Conservation (phyloP, 495 filamentous ascomycete species). For the Podospora fimiseda region DNA sequence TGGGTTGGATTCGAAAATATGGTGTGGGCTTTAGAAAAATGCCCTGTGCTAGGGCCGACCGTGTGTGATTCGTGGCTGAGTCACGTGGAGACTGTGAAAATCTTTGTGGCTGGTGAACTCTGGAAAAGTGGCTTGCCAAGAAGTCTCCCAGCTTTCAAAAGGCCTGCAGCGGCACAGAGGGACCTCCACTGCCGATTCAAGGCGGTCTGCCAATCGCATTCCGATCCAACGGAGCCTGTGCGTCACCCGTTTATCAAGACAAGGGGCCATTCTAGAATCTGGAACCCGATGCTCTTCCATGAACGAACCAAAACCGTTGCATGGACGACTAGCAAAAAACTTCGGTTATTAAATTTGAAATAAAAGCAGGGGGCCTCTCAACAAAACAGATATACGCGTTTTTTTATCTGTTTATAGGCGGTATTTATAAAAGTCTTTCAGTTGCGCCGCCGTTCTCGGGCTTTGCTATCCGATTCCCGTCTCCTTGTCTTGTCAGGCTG, state of each 20-base stretch:
- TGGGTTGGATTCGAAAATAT: constrained; percentile 36
- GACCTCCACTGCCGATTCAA: not conserved
- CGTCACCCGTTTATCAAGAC: not conserved
- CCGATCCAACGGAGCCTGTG: not conserved
- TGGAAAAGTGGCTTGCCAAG: constrained; percentile 13
- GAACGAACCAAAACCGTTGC: not conserved
- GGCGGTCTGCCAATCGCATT: constrained; percentile 1
- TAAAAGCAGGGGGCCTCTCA: not conserved
- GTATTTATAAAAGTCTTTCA: not conserved
- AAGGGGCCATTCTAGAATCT: not conserved
- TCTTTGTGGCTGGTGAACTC: constrained; percentile 7
- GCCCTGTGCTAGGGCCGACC: constrained; percentile 19
- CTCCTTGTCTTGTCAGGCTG: not conserved
- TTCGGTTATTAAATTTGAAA: not conserved
- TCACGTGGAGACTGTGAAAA: constrained; percentile 20
- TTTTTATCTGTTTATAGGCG: not conserved
- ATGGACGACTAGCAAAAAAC: constrained; percentile 1
- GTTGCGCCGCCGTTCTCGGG: not conserved
- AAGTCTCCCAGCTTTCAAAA: constrained; percentile 4
- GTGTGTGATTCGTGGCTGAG: constrained; percentile 19
- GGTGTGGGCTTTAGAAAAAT: constrained; percentile 33
- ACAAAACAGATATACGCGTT: not conserved
- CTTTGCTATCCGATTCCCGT: not conserved
- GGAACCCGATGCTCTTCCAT: constrained; percentile 1
- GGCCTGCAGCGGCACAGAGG: not conserved